Conservation (phyloP, 345 rosid genomes). For the Eucalyptus grandis region DNA sequence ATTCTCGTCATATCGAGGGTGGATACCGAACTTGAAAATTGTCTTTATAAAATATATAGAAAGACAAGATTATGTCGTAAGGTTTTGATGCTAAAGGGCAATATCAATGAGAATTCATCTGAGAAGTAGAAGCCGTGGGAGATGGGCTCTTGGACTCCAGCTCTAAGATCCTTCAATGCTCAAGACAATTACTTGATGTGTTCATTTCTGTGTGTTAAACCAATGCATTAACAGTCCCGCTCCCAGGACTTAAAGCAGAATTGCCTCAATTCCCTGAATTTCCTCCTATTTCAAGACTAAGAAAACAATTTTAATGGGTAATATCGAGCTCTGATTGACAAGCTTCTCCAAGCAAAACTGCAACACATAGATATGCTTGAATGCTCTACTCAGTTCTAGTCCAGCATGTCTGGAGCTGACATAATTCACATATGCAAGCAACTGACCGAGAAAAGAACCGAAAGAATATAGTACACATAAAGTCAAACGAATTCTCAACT, state of each 20-base stretch:
- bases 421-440: not conserved
- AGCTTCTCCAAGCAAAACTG: not conserved
- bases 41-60: not conserved
- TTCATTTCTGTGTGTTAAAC: not conserved
- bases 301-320: not conserved
- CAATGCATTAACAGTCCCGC: not conserved
- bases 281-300: not conserved
- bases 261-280: not conserved
- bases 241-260: not conserved
- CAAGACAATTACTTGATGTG: not conserved
- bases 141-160: not conserved
- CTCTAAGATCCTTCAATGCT: not conserved
- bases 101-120: not conserved
- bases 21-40: not conserved
- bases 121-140: not conserved
- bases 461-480: not conserved
- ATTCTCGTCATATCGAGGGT: not conserved
- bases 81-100: not conserved
- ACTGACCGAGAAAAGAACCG: not conserved
- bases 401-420: not conserved
- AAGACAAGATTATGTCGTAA: not conserved
- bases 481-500: not conserved
- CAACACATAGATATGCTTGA: not conserved
- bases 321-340: not conserved
- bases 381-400: not conserved